Base-by-base conservation (phyloP, 2,329 filamentous ascomycete species). In the Pyrenophora graminea region DNA sequence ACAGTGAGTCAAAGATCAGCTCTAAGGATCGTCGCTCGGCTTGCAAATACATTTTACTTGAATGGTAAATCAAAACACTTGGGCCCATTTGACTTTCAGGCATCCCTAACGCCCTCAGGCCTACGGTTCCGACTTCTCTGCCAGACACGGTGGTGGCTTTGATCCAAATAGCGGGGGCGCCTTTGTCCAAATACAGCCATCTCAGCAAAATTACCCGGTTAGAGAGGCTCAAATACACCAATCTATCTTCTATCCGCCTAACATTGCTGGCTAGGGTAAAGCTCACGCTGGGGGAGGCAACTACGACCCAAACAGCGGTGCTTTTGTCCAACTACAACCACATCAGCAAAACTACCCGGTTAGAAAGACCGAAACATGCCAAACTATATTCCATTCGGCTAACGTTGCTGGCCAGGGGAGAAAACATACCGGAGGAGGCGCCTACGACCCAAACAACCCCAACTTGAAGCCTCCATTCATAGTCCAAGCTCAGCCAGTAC, bases 71-170 rank as follows among this genome's bases (percentile, higher is more conserved):
- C 32, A 42, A 19, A 17, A 15, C 21, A 17, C 2, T 8, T 12
- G 17, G 3, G 8, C 27, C 5, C 19, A 9, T 18, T 3, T n/a
- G 19, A 19, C 9, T 12, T 17, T 34, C 27, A 15, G 17, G 32
- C 12, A 21, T 31, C 18, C 25, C 48, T 56, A 19, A 59, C 18
- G 23, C 15, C 39, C 17, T n/a, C 48, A 67, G 64, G 64, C 59
- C 50, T 62, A 61, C 39, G 25, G 53, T 55, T 34, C 48, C 15
- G 43, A 48, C 31, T 18, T 43, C 5, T 21, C 49, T 45, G 51
- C 47, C 27, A 53, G 47, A 50, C 63, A 67, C 62, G 63, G 63
- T 23, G 60, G 64, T 42, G 62, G 56, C 23, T 58, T 57, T 23
- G 57, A 59, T 46, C 62, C 62, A 10, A 54, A 52, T 43, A 38